phyloP scores from a whole-genome alignment of 2,329 filamentous ascomycete species.

The Stagonosporopsis vannaccii region DNA sequence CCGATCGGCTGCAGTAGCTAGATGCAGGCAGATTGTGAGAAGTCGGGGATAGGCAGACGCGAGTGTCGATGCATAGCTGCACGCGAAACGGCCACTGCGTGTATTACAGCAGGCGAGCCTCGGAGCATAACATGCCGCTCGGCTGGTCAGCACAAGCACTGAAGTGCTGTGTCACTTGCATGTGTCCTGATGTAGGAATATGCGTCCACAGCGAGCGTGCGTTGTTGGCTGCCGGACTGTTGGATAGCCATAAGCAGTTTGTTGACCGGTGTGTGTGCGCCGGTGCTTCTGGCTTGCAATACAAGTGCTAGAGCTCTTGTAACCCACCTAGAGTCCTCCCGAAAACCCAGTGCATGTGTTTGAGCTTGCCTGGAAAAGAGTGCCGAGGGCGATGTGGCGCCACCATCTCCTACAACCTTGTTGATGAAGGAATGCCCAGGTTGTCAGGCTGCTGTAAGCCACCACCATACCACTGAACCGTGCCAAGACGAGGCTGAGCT shows the following conservation, averaged over 20 bases:
- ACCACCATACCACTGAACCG: not conserved
- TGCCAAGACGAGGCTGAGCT: constrained; percentile 24
- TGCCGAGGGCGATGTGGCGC: constrained; percentile 1
- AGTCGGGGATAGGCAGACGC: constrained; percentile 27
- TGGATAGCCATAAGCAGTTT: constrained; percentile 13
- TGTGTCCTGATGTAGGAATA: constrained; percentile 3
- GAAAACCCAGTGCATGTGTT: not conserved
- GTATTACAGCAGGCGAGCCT: constrained; percentile 31
- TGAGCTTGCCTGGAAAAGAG: not conserved
- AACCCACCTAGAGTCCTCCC: not conserved
- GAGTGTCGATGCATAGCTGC: constrained; percentile 28
- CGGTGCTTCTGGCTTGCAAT: constrained; percentile 5
- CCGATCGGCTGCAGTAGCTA: constrained; percentile 40
- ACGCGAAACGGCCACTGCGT: constrained; percentile 38
- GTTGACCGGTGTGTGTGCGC: constrained; percentile 13
- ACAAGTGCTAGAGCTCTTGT: not conserved
- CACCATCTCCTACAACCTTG: constrained; percentile 5
- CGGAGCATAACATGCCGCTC: constrained; percentile 29
- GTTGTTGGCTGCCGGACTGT: constrained; percentile 26
- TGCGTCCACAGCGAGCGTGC: not conserved
- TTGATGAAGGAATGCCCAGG: constrained; percentile 9
- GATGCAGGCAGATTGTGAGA: constrained; percentile 34
- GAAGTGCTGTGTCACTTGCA: constrained; percentile 32
- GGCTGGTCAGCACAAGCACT: constrained; percentile 34
- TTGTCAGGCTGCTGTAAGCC: constrained; percentile 3